Evolutionary conservation across 345 rosid genomes (phyloP), one percentile per base, ranked within the genome.

Genomic region (Salix brachista): DNA sequence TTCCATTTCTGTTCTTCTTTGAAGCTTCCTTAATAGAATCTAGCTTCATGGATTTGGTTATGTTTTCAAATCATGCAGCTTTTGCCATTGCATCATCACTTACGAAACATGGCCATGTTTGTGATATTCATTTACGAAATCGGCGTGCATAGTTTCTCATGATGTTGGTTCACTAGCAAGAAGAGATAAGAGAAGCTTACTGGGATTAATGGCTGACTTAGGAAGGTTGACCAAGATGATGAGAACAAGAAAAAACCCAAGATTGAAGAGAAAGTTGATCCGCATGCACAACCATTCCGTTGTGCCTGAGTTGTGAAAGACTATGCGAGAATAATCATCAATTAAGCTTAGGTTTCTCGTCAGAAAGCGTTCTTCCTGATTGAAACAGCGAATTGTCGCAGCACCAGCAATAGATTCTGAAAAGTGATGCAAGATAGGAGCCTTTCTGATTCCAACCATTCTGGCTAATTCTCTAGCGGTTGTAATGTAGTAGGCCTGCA

Each of bases 221-320:
- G 99, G 96, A 71, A 90, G 75, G 83, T 79, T 88, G 77, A 93
- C 92, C 88, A 93, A 85, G 85, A 93, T 87, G 70, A 86, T 73
- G 73, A 93, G 86, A 37, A 89, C 94, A 73, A 93, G 71, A 75
- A 90, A 94, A 87, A 93, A 95, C 46, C 86, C 94, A n/a, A 85
- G 80, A 78, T 92, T 88, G 86, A 91, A 90, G 41, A 93, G 90
- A 68, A 91, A 91, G 87, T 95, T 92, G 78, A 90, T 87, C 61
- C 99, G 88, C 78, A 91, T 78, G 60, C 91, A 85, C 65, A 95
- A 82, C 98, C 99, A 95, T 80, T 93, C 98, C 94, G 90, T 93
- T 23, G 97, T 85, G 70, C 89, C 87, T 30, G 80, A 82, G 84
- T 90, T 83, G 79, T 93, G 94, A 89, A 95, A 91, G 56, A 84